Base-by-base conservation (phyloP, 495 filamentous ascomycete genomes). In the Ascodesmis nigricans region DNA sequence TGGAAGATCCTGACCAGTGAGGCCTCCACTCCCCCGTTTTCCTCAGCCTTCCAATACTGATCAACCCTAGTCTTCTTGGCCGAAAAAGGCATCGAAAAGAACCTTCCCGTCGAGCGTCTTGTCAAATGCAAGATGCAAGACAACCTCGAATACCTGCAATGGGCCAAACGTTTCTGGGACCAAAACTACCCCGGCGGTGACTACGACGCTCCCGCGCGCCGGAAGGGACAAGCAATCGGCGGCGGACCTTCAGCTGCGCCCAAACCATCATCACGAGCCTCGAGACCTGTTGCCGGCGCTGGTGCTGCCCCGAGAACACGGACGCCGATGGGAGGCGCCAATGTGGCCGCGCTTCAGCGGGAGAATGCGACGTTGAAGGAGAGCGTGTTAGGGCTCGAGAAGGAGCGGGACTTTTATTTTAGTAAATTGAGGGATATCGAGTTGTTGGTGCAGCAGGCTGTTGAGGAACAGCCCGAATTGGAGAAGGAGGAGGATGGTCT, bases 121-220 rank as follows among this genome's bases (percentile, higher is more conserved):
- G 66, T 81, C 43, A 95, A 93, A 58, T 97, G 87, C 65, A 91
- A 90, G 61, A 95, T 97, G 79, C 87, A 97, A 60, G 87, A 97
- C 55, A 97, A 97, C 61, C 80, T 97, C 41, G 90, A 93, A 52
- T 97, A 95, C 57, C 69, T 97, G 21, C 87, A 97, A 61, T 97
- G 79, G 78, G 72, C 67, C 34, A 95, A 95, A 67, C 61, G 64
- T 43, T 91, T 80, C 60, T 97, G 87, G 87, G 90, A 97, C 52
- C 83, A 92, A 52, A 81, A 93, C 65, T 97, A 75, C 53, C 82
- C 87, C 5, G 87, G 84, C 29, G 79, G 79, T 33, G 87, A 95
- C 42, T 97, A 97, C 58, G 87, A 97, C 56, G 78, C 87, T 6
- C 61, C 91, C 15, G 59, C 58, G 29, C 71, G 87, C 42, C 68